Base-by-base conservation (phyloP, 139 green algal species). In the Chlorella sorokiniana region DNA sequence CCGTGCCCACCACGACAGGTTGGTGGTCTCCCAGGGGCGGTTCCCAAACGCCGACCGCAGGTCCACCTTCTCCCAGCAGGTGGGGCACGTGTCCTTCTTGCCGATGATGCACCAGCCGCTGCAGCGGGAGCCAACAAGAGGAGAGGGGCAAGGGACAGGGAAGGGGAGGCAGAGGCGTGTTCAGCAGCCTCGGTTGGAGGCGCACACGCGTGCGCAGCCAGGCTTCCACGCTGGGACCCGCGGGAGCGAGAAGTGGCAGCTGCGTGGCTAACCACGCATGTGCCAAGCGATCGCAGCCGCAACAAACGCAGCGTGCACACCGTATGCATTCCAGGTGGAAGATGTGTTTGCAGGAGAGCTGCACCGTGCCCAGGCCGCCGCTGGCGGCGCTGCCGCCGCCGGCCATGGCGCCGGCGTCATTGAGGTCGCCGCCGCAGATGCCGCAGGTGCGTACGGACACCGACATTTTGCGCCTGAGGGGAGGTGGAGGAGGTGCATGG, bases 271-370 rank as follows among this genome's bases (percentile, higher is more conserved):
- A n/a, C n/a, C n/a, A n/a, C n/a, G n/a, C n/a, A n/a, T n/a, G n/a
- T n/a, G n/a, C n/a, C n/a, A n/a, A n/a, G n/a, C n/a, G n/a, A n/a
- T n/a, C n/a, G n/a, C n/a, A n/a, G n/a, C n/a, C n/a, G n/a, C n/a
- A n/a, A n/a, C n/a, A n/a, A n/a, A n/a, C n/a, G n/a, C n/a, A n/a
- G n/a, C n/a, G n/a, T n/a, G n/a, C n/a, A 33, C 48, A 78, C 71
- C 90, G 77, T 11, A 98, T 90, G 82, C 94, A 98, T 41, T 93
- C 83, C 61, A 92, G 79, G 82, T 98, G 95, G 88, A 98, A 98
- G 79, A 92, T 83, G 86, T 98, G 94, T 87, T 97, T 97, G 93
- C 95, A 98, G 5, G 80, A 80, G 45, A 98, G 86, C 77, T 89
- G 85, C n/a, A 87, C 33, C 27, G 52, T 68, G 68, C 71, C 73